Conservation (phyloP, 2,329 filamentous ascomycete genomes). For the Trichoderma aggressivum region DNA sequence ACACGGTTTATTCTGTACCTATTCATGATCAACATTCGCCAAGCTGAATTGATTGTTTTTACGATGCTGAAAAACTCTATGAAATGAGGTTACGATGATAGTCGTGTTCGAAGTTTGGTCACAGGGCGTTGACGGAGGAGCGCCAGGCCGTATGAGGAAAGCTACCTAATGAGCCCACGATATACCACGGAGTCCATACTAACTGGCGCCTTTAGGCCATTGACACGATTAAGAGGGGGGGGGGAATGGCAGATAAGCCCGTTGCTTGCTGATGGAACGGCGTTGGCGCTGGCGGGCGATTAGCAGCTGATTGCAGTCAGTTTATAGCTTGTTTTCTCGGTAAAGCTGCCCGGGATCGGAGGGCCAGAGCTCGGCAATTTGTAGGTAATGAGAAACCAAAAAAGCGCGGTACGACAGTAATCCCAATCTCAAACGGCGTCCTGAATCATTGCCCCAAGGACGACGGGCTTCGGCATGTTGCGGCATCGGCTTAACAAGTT, state of each 20-base stretch:
- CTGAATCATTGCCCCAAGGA: background rate
- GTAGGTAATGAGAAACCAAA: background rate
- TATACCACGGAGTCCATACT: background rate
- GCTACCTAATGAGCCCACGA: background rate
- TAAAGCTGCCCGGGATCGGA: background rate
- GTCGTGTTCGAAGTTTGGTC: background rate
- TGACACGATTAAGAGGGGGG: background rate
- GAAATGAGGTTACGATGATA: background rate
- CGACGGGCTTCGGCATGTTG: constrained; percentile 18
- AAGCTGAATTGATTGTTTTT: background rate
- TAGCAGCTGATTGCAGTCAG: background rate
- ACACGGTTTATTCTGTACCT: no score
- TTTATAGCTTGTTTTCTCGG: background rate
- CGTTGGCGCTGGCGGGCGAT: background rate
- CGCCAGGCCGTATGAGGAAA: constrained; percentile 5
- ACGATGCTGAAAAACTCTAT: background rate
- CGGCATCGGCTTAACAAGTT: constrained; percentile 22
- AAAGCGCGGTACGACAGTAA: background rate
- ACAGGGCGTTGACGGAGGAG: background rate
- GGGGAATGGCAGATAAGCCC: background rate
- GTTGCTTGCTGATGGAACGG: background rate
- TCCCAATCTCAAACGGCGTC: background rate
- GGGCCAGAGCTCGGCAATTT: background rate
- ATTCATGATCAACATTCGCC: no score
- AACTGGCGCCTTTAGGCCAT: background rate